phyloP scores from a whole-genome alignment of 192 early-diverging fungal genomes.

The Hyaloraphidium curvatum region DNA sequence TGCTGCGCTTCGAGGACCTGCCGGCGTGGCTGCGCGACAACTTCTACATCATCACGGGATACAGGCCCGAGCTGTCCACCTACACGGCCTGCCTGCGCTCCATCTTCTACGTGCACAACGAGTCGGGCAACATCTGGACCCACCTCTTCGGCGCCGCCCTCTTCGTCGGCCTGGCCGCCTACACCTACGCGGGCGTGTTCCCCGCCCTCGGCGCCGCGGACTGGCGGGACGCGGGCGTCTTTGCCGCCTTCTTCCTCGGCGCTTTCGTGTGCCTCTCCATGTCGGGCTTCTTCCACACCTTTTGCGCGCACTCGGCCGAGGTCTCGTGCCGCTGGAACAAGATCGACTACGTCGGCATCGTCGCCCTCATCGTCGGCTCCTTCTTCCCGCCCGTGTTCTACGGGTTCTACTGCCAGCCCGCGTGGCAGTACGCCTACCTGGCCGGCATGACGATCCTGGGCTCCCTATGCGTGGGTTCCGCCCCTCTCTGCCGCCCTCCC shows the following conservation, averaged over 20 bases:
- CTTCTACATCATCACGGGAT: too few species aligned
- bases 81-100: slow-evolving; percentile 51
- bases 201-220: slow-evolving; percentile 19
- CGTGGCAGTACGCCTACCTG: slow-evolving; percentile 31
- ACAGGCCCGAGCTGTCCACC: too few species aligned
- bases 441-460: slow-evolving; percentile 41
- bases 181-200: slow-evolving; percentile 19
- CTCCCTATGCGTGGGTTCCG: slow-evolving; percentile 26
- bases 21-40: too few species aligned
- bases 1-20: too few species aligned
- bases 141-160: slow-evolving; percentile 53
- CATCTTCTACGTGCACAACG: slow-evolving; percentile 74
- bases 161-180: slow-evolving; percentile 29
- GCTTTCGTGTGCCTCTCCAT: slow-evolving; percentile 61
- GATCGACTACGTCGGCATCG: slow-evolving; percentile 85
- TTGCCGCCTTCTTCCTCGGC: slow-evolving; percentile 55
- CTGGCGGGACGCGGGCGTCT: slow-evolving; percentile 42
- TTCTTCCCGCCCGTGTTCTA: slow-evolving; percentile 26
- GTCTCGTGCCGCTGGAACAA: slow-evolving; percentile 53
- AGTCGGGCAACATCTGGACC: slow-evolving; percentile 75
- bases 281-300: slow-evolving; percentile 60
- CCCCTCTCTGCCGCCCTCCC: not conserved
- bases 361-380: slow-evolving; percentile 44
- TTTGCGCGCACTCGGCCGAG: slow-evolving; percentile 59
- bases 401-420: slow-evolving; percentile 39